These are phyloP conservation scores for Epichloe bromicola DNA, from an alignment of 2,329 filamentous ascomycete species.

Conservation along the genomic window DNA sequence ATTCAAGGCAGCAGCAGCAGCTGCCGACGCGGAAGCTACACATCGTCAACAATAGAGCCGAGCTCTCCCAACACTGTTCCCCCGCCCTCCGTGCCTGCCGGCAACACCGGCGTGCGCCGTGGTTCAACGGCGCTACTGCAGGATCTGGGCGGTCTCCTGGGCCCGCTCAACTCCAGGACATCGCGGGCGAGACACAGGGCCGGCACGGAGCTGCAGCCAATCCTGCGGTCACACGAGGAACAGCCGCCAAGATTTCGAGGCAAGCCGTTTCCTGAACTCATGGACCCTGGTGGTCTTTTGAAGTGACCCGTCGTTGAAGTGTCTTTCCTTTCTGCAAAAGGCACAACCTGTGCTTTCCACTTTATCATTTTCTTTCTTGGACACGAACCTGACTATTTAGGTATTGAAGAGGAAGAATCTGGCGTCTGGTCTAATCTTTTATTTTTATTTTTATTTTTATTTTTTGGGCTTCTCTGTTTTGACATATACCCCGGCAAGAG, in stretches of 20 bases:
- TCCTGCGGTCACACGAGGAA: constrained; percentile 28
- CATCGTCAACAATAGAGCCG: constrained; percentile 28
- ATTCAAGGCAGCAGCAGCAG: constrained; percentile 17
- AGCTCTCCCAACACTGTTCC: constrained; percentile 23
- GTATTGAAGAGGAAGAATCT: too few species aligned
- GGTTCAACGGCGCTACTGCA: constrained; percentile 46
- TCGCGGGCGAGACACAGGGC: constrained; percentile 17
- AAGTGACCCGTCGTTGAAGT: constrained; percentile 13
- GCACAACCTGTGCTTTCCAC: too few species aligned
- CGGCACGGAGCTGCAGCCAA: constrained; percentile 33
- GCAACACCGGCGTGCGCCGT: constrained; percentile 31
- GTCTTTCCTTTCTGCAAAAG: too few species aligned
- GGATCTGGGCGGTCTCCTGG: constrained; percentile 42
- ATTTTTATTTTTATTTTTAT: too few species aligned
- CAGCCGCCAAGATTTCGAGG: constrained; percentile 18
- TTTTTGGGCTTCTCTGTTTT: background rate
- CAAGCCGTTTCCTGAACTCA: constrained; percentile 21
- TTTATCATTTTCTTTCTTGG: too few species aligned
- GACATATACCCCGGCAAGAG: constrained; percentile 7
- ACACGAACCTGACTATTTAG: too few species aligned
- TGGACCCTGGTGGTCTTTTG: constrained; percentile 28
- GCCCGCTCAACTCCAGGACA: constrained; percentile 24
- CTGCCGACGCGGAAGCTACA: constrained; percentile 27
- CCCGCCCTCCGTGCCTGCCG: constrained; percentile 31
- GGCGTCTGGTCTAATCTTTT: too few species aligned